Evolutionary conservation across 2,329 filamentous ascomycete species (phyloP).

Genomic region (Ophiostoma australiae): DNA sequence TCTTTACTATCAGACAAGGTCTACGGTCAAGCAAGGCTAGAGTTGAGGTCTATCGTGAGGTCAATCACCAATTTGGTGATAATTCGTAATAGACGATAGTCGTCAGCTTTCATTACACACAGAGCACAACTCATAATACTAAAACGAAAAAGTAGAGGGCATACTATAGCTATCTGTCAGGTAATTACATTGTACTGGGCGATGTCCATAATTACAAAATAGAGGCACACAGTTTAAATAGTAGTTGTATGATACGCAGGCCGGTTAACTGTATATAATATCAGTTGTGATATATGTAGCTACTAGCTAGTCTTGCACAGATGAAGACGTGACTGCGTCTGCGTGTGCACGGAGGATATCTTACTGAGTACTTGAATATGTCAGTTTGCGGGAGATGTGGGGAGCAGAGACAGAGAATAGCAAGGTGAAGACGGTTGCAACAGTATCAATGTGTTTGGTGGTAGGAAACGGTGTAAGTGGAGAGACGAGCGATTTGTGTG

Average conservation of each 20-base stretch:
- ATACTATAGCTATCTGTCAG: not conserved
- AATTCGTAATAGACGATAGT: not conserved
- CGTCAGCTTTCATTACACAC: not conserved
- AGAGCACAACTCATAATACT: not conserved
- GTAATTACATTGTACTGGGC: not conserved
- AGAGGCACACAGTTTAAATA: not conserved
- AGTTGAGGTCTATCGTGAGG: not conserved
- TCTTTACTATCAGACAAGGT: not conserved
- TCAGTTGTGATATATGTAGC: not conserved
- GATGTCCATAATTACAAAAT: not conserved
- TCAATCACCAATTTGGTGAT: not conserved
- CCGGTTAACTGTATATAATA: conserved; percentile 8
- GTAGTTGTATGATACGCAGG: not conserved
- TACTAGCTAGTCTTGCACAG: not conserved
- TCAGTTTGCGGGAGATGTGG: not conserved
- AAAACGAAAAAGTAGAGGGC: not conserved
- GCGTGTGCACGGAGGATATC: conserved; percentile 6
- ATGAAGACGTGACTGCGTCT: not conserved
- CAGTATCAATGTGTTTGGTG: not conserved
- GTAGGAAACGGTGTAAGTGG: conserved; percentile 21
- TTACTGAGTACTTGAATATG: not conserved
- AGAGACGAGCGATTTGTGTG: conserved; percentile 16
- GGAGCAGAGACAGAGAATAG: not conserved
- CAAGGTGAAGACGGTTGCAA: not conserved
- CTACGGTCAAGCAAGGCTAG: not conserved